These are phyloP conservation scores for Phylloporus sp. DNA, from an alignment of 768 basidiomycete species.

Conservation along the genomic window DNA sequence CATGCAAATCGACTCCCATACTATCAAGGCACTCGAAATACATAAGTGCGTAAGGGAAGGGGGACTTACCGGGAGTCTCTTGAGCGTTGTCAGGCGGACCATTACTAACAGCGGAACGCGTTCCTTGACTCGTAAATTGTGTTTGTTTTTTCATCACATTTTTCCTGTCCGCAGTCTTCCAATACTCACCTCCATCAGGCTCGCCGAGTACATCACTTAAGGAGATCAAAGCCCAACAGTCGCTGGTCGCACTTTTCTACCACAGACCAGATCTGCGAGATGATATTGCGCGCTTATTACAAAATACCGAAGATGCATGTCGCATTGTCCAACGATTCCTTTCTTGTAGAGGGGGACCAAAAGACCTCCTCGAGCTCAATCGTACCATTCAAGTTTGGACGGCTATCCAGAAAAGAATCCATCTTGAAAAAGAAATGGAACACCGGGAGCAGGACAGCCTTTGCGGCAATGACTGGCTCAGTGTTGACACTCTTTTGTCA, in stretches of 20 bases:
- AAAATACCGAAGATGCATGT: conserved; percentile 61
- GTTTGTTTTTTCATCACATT: conserved; percentile 48
- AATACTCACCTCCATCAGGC: conserved; percentile 41
- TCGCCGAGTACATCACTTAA: conserved; percentile 75
- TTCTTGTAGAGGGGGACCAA: conserved; percentile 60
- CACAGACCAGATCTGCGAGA: conserved; percentile 56
- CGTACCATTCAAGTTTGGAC: conserved; percentile 60
- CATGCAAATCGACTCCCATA: conserved; percentile 91
- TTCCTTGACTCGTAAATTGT: conserved; percentile 70
- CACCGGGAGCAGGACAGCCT: conserved; percentile 20
- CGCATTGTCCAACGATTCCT: conserved; percentile 78
- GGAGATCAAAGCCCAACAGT: conserved; percentile 73
- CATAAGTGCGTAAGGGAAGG: conserved; percentile 72
- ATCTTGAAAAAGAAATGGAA: conserved; percentile 57
- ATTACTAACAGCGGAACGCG: conserved; percentile 75
- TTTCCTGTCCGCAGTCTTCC: conserved; percentile 8
- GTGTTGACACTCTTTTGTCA: conserved; percentile 49
- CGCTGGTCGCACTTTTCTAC: conserved; percentile 71
- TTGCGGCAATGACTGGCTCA: conserved; percentile 48
- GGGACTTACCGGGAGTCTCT: conserved; percentile 65
- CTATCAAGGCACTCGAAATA: conserved; percentile 86
- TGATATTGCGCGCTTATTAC: conserved; percentile 56
- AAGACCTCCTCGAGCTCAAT: conserved; percentile 63
- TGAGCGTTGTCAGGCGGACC: conserved; percentile 74
- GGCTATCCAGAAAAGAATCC: conserved; percentile 46